Percentiles rank a stretch among this genome's conserved stretches.
Evolutionary conservation across 257 asterid genomes (phyloP).

Genomic region (Rauvolfia tetraphylla): DNA sequence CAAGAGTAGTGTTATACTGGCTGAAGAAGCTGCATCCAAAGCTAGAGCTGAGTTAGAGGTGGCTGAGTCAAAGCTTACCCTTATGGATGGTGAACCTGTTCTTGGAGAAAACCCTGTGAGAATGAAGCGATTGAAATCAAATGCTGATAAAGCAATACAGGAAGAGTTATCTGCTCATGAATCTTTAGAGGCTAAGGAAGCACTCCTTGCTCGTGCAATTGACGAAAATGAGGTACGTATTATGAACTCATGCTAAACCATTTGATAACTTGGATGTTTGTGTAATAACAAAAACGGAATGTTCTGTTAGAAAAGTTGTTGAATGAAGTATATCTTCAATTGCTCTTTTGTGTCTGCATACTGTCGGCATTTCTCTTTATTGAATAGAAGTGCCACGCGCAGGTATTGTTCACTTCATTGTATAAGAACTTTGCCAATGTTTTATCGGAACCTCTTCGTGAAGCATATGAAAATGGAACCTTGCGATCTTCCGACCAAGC

Average conservation of each 20-base stretch:
- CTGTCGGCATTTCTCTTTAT: constrained; percentile 1
- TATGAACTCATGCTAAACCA: not conserved
- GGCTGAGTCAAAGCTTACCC: constrained; percentile 71
- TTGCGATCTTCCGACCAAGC: constrained; percentile 41
- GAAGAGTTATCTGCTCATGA: constrained; percentile 64
- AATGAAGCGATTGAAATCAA: constrained; percentile 76
- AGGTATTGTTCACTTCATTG: constrained; percentile 68
- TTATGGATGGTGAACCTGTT: constrained; percentile 93
- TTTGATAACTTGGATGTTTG: not conserved
- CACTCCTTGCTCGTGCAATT: constrained; percentile 72
- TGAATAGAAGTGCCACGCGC: constrained; percentile 19
- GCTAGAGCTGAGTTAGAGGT: constrained; percentile 71
- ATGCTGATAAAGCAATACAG: constrained; percentile 63
- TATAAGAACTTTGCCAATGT: constrained; percentile 69
- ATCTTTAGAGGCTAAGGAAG: constrained; percentile 89
- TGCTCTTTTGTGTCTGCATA: not conserved
- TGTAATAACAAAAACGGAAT: not conserved
- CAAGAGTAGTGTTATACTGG: constrained; percentile 51
- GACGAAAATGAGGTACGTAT: constrained; percentile 76
- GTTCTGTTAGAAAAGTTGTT: not conserved
- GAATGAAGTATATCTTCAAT: not conserved
- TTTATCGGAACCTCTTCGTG: constrained; percentile 68
- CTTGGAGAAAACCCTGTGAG: constrained; percentile 85
- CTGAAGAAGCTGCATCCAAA: constrained; percentile 65
- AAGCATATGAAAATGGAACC: constrained; percentile 55